Conservation (phyloP, 345 rosid genomes). For the Clausena lansium region DNA sequence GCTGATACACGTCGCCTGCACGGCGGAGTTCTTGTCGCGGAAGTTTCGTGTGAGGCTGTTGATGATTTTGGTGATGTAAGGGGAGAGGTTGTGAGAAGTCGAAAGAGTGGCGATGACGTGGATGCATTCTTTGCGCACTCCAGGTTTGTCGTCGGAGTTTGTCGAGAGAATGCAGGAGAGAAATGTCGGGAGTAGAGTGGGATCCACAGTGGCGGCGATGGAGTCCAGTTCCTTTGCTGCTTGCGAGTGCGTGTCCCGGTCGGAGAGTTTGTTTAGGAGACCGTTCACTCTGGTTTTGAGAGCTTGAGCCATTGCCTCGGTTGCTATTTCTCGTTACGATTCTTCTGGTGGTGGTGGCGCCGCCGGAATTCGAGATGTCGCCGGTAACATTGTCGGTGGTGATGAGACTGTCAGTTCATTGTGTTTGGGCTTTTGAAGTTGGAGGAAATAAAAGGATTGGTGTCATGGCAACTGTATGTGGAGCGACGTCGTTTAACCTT, state of each 20-base stretch:
- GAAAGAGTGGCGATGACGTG: conserved; percentile 65
- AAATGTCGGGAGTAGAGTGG: conserved; percentile 50
- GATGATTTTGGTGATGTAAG: conserved; percentile 68
- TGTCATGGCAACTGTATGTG: not conserved
- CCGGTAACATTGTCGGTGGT: conserved; percentile 28
- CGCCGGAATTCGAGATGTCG: conserved; percentile 24
- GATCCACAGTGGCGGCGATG: conserved; percentile 57
- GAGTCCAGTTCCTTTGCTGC: conserved; percentile 75
- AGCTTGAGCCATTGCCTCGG: conserved; percentile 44
- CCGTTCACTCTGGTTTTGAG: conserved; percentile 52
- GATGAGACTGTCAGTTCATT: not conserved
- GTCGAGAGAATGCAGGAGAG: conserved; percentile 69
- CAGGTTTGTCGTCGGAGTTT: conserved; percentile 66
- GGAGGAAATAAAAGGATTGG: not conserved
- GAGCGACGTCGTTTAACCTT: conserved; percentile 5
- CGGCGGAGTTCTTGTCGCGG: conserved; percentile 75
- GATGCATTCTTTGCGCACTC: conserved; percentile 73
- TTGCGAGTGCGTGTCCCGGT: conserved; percentile 73
- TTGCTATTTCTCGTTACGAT: not conserved
- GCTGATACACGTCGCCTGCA: conserved; percentile 66
- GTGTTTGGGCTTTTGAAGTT: not conserved
- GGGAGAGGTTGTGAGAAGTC: conserved; percentile 50
- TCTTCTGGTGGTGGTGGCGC: conserved; percentile 23
- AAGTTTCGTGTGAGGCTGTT: conserved; percentile 62
- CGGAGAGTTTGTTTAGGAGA: conserved; percentile 69